Percentiles rank a stretch among this genome's conserved stretches.
phyloP scores from a whole-genome alignment of 2,329 filamentous ascomycete species.

The Aspergillus uvarum region DNA sequence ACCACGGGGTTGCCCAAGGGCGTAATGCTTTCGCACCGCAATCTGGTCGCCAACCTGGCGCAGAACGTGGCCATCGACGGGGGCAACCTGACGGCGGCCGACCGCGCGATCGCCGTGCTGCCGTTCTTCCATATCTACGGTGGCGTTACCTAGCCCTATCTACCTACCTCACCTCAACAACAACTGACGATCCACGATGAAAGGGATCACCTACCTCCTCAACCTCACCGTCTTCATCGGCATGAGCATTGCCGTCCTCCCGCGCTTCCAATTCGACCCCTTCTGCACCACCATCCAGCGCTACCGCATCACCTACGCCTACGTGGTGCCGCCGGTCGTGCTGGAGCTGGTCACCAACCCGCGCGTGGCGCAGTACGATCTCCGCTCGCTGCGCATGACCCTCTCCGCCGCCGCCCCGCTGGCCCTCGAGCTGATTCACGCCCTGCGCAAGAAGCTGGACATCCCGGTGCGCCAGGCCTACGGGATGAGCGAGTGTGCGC shows the following conservation, averaged over 20 bases:
- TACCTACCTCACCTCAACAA: background rate
- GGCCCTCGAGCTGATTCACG: constrained; percentile 12
- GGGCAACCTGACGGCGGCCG: constrained; percentile 9
- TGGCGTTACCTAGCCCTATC: background rate
- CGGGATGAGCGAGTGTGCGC: constrained; percentile 18
- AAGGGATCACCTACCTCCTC: constrained; percentile 17
- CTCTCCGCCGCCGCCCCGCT: constrained; percentile 16
- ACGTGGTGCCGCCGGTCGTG: constrained; percentile 16
- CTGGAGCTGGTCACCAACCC: constrained; percentile 14
- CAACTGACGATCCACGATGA: background rate
- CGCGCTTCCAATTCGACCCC: constrained; percentile 13
- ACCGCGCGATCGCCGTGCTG: constrained; percentile 14
- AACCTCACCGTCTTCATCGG: constrained; percentile 16
- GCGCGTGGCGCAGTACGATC: constrained; percentile 9
- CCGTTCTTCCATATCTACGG: constrained; percentile 23
- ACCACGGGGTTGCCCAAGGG: constrained; percentile 31
- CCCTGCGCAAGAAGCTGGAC: constrained; percentile 8
- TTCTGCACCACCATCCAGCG: constrained; percentile 16
- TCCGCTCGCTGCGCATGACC: constrained; percentile 15
- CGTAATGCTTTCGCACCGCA: constrained; percentile 19
- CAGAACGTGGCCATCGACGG: constrained; percentile 10
- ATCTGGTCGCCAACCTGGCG: constrained; percentile 17
- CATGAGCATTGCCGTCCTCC: constrained; percentile 11
- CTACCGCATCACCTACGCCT: constrained; percentile 16
- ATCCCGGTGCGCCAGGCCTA: constrained; percentile 16